Evolutionary conservation across 768 basidiomycete genomes (phyloP).

Genomic region (Tricholomella constricta): DNA sequence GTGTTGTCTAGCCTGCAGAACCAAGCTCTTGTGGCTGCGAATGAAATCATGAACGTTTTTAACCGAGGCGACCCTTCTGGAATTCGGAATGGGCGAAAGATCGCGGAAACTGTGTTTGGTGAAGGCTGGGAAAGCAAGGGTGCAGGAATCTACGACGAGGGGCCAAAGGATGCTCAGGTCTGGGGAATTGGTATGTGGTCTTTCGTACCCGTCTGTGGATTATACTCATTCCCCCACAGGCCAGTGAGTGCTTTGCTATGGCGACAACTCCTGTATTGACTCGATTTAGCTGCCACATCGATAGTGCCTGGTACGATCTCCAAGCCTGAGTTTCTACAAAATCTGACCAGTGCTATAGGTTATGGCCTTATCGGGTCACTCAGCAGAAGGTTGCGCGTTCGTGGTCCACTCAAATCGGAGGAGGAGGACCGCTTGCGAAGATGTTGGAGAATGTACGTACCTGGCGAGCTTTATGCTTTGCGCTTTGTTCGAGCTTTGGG

Average conservation of each 20-base stretch:
- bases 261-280: not conserved
- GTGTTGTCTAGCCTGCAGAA: slow-evolving; percentile 60
- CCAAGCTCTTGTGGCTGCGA: slow-evolving; percentile 69
- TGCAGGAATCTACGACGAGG: slow-evolving; percentile 69
- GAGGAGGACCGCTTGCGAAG: slow-evolving; percentile 80
- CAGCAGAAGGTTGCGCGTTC: slow-evolving; percentile 97
- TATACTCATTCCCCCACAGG: slow-evolving; percentile 22
- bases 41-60: slow-evolving; percentile 93
- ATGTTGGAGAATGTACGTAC: slow-evolving; percentile 90
- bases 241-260: slow-evolving; percentile 35
- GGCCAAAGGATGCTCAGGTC: slow-evolving; percentile 54
- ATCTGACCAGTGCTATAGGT: slow-evolving; percentile 32
- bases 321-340: not conserved
- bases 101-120: slow-evolving; percentile 85
- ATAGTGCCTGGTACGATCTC: slow-evolving; percentile 70
- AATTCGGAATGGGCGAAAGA: slow-evolving; percentile 59
- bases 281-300: slow-evolving; percentile 68
- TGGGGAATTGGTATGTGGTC: slow-evolving; percentile 78
- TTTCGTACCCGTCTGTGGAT: not conserved
- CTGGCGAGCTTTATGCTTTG: too few species aligned
- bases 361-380: slow-evolving; percentile 95
- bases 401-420: slow-evolving; percentile 97
- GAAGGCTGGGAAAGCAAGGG: slow-evolving; percentile 81
- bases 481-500: too few species aligned
- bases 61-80: slow-evolving; percentile 55